Evolutionary conservation across 257 asterid species (phyloP).

Genomic region (Linderniella brevidens): DNA sequence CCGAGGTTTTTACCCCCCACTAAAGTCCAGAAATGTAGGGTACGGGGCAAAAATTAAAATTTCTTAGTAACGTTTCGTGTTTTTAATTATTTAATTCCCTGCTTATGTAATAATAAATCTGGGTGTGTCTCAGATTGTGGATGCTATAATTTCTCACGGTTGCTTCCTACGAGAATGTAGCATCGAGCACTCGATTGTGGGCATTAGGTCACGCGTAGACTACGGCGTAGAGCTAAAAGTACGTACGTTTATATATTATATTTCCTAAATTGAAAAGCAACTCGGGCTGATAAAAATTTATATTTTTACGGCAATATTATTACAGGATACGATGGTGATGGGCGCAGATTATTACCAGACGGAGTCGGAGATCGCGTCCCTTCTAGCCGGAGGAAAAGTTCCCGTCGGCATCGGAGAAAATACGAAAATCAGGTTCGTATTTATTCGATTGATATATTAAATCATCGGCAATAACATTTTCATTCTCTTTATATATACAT

Average conservation of each 20-base stretch:
- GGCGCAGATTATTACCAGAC: slow-evolving; percentile 93
- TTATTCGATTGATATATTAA: background rate
- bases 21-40: slow-evolving; percentile 83
- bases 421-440: slow-evolving; percentile 57
- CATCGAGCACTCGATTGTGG: slow-evolving; percentile 75
- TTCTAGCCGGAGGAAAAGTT: slow-evolving; percentile 64
- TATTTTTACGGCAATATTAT: background rate
- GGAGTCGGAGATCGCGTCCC: slow-evolving; percentile 69
- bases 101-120: slow-evolving; percentile 10
- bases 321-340: slow-evolving; percentile 95
- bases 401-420: slow-evolving; percentile 81
- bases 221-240: slow-evolving; percentile 77
- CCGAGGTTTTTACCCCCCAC: slow-evolving; percentile 87
- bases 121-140: slow-evolving; percentile 44
- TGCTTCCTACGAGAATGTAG: slow-evolving; percentile 74
- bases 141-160: slow-evolving; percentile 86
- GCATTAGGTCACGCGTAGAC: slow-evolving; percentile 73
- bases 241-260: slow-evolving; percentile 1
- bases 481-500: background rate
- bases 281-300: too few species aligned
- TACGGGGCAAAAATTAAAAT: slow-evolving; percentile 15
- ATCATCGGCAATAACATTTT: too few species aligned
- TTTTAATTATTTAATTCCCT: background rate
- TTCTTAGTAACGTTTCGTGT: slow-evolving; percentile 3
- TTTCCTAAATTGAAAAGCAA: background rate